Percentiles rank a stretch among this genome's conserved stretches.
phyloP scores from a whole-genome alignment of 139 green algal genomes.

The Volvox reticuliferus region DNA sequence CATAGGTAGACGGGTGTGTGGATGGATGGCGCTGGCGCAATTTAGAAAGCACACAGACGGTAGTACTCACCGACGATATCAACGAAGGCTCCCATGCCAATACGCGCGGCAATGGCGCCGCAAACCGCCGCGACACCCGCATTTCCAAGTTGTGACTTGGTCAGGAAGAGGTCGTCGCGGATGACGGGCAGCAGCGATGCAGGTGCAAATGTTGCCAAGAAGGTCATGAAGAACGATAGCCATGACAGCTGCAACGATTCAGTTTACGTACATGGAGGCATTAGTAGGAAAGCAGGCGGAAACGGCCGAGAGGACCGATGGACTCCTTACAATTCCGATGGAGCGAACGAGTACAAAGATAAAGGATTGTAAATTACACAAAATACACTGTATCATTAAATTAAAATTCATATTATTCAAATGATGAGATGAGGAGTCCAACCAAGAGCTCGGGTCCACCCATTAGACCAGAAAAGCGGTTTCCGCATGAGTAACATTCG shows the following conservation, averaged over 20 bases:
- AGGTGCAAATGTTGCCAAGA: slow-evolving; percentile 94
- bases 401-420: background rate
- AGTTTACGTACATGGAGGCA: background rate
- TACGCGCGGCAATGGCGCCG: slow-evolving; percentile 75
- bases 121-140: slow-evolving; percentile 74
- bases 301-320: background rate
- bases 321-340: too few relatives aligned
- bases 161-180: slow-evolving; percentile 86
- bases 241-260: slow-evolving; percentile 75
- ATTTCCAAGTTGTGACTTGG: slow-evolving; percentile 59
- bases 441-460: background rate
- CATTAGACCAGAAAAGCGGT: background rate
- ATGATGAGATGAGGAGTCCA: background rate
- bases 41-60: too few relatives aligned
- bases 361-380: background rate
- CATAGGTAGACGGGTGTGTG: too few relatives aligned
- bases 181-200: slow-evolving; percentile 86
- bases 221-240: slow-evolving; percentile 91
- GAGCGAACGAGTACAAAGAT: too few relatives aligned
- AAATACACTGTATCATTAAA: background rate
- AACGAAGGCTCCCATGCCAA: slow-evolving; percentile 80
- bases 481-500: background rate
- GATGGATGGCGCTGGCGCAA: too few relatives aligned
- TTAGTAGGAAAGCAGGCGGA: background rate
- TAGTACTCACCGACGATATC: slow-evolving; percentile 81